Conservation (phyloP, 2,329 filamentous ascomycete species). For the Nothophoma quercina region DNA sequence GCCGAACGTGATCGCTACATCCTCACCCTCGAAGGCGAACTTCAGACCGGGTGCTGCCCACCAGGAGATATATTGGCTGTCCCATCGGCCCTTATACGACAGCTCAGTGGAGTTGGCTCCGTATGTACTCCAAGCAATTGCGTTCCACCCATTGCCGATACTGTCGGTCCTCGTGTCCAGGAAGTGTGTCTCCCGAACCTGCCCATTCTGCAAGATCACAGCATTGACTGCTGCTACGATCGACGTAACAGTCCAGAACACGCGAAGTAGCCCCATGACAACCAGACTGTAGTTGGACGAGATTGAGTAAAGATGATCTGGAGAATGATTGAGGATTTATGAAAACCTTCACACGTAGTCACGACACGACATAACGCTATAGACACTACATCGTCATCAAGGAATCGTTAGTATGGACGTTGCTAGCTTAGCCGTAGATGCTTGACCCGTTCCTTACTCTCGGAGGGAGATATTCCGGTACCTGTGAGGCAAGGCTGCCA, state of each 20-base stretch:
- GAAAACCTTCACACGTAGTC: not conserved
- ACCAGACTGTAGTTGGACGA: not conserved
- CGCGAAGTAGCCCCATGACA: constrained; percentile 22
- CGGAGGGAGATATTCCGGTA: constrained; percentile 7
- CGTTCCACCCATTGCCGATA: constrained; percentile 33
- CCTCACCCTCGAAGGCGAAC: constrained; percentile 63
- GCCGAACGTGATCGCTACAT: constrained; percentile 63
- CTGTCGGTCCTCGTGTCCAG: constrained; percentile 45
- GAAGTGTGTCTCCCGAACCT: constrained; percentile 49
- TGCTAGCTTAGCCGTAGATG: not conserved
- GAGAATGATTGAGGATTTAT: not conserved
- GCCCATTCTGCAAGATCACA: constrained; percentile 55
- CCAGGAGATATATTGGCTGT: constrained; percentile 66
- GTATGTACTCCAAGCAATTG: constrained; percentile 57
- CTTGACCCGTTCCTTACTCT: not conserved
- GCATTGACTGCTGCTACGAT: constrained; percentile 36
- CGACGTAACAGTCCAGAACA: constrained; percentile 17
- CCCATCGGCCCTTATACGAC: constrained; percentile 70
- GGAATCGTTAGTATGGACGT: not conserved
- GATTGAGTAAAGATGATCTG: not conserved
- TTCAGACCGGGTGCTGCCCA: constrained; percentile 66
- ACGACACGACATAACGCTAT: not conserved
- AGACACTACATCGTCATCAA: not conserved
- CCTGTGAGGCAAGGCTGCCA: not conserved
- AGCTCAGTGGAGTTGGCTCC: constrained; percentile 61